Evolutionary conservation across 306 rosid species (phyloP), one percentile per base, ranked within the genome.

Genomic region (Mimosa pudica): DNA sequence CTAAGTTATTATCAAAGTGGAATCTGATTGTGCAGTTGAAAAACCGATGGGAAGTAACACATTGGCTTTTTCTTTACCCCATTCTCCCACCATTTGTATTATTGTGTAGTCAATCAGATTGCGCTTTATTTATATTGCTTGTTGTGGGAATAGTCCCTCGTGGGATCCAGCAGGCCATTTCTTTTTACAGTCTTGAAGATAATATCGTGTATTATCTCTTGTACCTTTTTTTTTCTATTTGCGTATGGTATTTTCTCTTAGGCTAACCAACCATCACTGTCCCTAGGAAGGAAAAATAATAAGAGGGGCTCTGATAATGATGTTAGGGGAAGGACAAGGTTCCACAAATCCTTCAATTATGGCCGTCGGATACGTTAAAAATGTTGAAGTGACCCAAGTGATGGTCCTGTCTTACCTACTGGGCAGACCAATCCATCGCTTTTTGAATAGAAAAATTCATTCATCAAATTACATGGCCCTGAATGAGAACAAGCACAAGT

Each of bases 11-110:
- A 78, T 61, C 83, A 9, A 81, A 85, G 92, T 85, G 91, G 89
- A 85, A 86, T 85, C 81, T 86, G 94, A 91, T 92, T 82, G 78
- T 85, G 88, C 89, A 74, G 68, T 68, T 86, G 87, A 82, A 76
- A 45, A 13, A 84, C 87, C 80, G 85, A 81, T 76, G 65, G 80
- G 82, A 64, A 74, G 66, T 83, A 87, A 82, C 73, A 82, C 69
- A 64, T 81, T 51, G 82, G 49, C 79, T 60, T 84, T 75, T 79
- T 49, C 41, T 61, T 4, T 0, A 36, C 67, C 44, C 82, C 82
- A 24, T 13, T 52, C 24, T 1, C 86, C 60, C 79, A 64, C 86
- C 89, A 62, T 79, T 66, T 77, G 30, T 24, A 24, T 24, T 24
- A 24, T 24, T 24, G 5, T 16, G 7, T 52, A n/a, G 58, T 52